A percentile compares a stretch with the other conserved stretches of the same genome.
Evolutionary conservation across 768 basidiomycete genomes (phyloP).

Genomic region (Calvatia gigantea): DNA sequence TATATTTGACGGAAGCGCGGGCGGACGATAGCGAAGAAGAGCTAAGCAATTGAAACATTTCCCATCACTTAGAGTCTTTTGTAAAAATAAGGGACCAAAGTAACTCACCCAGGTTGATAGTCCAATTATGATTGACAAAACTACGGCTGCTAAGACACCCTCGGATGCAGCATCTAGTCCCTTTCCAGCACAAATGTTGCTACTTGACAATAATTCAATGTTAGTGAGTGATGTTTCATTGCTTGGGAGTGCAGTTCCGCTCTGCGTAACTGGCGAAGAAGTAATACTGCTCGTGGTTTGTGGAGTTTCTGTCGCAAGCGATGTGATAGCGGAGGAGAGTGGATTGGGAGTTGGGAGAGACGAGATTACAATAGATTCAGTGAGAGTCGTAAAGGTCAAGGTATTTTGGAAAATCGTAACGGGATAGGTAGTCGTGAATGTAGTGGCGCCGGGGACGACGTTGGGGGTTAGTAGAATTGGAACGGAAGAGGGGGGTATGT

Average conservation of each 20-base stretch:
- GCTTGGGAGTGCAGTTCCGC: constrained; percentile 20
- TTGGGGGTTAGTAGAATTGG: background rate
- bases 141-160: constrained; percentile 55
- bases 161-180: constrained; percentile 61
- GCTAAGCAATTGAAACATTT: constrained; percentile 33
- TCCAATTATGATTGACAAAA: constrained; percentile 57
- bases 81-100: background rate
- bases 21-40: constrained; percentile 63
- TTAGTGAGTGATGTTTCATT: constrained; percentile 21
- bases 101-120: constrained; percentile 65
- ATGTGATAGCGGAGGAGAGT: constrained; percentile 15
- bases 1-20: constrained; percentile 74
- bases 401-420: constrained; percentile 35
- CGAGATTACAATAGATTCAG: constrained; percentile 29
- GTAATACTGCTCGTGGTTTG: constrained; percentile 5
- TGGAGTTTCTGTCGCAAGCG: background rate
- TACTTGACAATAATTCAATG: constrained; percentile 19
- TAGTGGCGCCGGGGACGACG: background rate
- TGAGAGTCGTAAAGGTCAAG: constrained; percentile 40
- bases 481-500: background rate
- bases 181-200: constrained; percentile 61
- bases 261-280: constrained; percentile 18
- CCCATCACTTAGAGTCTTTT: constrained; percentile 10
- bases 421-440: constrained; percentile 33
- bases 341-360: constrained; percentile 17